Evolutionary conservation across 192 early-diverging fungal species (phyloP), one percentile per base, ranked within the genome.

Genomic region (Coemansia sp.): DNA sequence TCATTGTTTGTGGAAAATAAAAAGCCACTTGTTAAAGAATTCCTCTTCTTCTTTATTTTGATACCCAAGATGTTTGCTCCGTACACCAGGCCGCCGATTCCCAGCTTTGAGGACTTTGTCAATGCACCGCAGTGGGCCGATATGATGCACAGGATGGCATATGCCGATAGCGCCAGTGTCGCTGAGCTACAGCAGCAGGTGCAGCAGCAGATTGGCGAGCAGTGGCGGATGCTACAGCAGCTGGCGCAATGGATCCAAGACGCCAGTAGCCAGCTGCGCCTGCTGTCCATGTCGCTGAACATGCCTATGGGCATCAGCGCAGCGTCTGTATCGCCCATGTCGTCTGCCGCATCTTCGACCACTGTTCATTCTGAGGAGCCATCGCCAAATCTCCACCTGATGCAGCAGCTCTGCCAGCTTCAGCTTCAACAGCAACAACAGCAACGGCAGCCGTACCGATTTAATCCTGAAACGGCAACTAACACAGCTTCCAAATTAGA

Each of bases 151-250:
- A 15, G 50, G 42, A 49, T 60, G 48, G 41, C 10, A 23, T 44
- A 45, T 12, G 11, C 45, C 42, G 55, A 57, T 7, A 18, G 31
- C 13, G 42, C 41, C 28, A 39, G 53, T 15, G n/a, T 56, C 20
- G 50, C 47, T 14, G 72, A 74, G 43, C 38, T 74, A 9, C 57
- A 53, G 28, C 38, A 37, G 30, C 61, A 68, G 15, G 42, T 75
- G 37, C 50, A 49, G 15, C 55, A 65, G 54, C 61, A 65, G 10
- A 54, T 75, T 14, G 72, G 68, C 19, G 72, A 75, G 65, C 72
- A 75, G 46, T 64, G 66, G 65, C 53, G 55, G 37, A 47, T 75
- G 65, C 43, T 75, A 19, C 53, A 47, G 23, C 72, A 68, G 28
- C 61, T 75, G 3, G 31, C 53, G 36, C 65, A 61, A 48, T 65